Conservation (phyloP, 352 stramenopile genomes). For the Globisporangium spiculum region DNA sequence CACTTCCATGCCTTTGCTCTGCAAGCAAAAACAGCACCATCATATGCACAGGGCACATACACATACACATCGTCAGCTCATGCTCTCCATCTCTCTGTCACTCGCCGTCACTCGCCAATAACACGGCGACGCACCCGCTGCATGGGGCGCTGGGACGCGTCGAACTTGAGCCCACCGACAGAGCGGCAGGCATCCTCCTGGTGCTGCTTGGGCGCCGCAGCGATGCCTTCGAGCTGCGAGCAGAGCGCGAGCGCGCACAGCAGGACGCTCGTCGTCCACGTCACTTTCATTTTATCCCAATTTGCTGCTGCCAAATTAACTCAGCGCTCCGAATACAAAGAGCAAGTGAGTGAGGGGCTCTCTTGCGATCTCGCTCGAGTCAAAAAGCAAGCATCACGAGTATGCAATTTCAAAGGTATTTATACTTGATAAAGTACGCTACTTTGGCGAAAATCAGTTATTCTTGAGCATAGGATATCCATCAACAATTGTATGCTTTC, state of each 20-base stretch:
- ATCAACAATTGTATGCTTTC: neutral
- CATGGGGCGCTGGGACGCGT: slow-evolving; percentile 53
- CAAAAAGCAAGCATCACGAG: neutral
- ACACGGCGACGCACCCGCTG: slow-evolving; percentile 42
- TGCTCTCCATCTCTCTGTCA: neutral
- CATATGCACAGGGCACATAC: neutral
- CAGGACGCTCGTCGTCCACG: slow-evolving; percentile 15
- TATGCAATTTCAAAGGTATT: slow-evolving; percentile 9
- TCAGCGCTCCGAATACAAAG: neutral
- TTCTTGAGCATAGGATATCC: neutral
- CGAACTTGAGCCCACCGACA: slow-evolving; percentile 67
- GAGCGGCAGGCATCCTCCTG: slow-evolving; percentile 54
- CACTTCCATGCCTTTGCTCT: slow-evolving; percentile 67
- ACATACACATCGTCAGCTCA: slow-evolving; percentile 2
- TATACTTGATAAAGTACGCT: neutral
- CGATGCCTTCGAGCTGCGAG: slow-evolving; percentile 11
- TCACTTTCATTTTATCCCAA: slow-evolving; percentile 15
- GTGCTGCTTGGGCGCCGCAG: slow-evolving; percentile 21
- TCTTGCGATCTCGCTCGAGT: neutral
- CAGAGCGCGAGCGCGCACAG: slow-evolving; percentile 26
- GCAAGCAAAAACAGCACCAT: slow-evolving; percentile 1
- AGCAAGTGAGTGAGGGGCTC: slow-evolving; percentile 3
- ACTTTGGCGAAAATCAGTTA: neutral
- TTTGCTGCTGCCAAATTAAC: neutral
- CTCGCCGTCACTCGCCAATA: neutral